Evolutionary conservation across 805 yeast species (phyloP).

Genomic region (Wickerhamiella kurtzmanii): DNA sequence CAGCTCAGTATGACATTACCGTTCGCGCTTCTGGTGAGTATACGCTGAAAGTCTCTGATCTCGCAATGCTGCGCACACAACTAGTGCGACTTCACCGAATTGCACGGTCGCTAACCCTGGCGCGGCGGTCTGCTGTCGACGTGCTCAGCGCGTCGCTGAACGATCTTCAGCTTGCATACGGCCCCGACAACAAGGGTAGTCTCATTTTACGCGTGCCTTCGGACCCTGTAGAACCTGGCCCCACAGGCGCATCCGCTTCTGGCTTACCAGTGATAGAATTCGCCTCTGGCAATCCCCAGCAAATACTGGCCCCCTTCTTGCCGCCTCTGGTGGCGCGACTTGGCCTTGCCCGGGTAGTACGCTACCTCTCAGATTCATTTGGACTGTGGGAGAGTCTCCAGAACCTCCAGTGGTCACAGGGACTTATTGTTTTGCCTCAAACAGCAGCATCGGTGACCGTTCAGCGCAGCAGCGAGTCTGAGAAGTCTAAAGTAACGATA

Average conservation of each 20-base stretch:
- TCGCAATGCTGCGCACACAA: slow-evolving; percentile 5
- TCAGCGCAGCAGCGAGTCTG: slow-evolving; percentile 2
- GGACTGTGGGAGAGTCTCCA: slow-evolving; percentile 14
- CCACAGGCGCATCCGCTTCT: too few species aligned
- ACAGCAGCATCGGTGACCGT: slow-evolving; percentile 11
- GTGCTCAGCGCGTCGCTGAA: slow-evolving; percentile 14
- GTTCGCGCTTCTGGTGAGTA: slow-evolving; percentile 9
- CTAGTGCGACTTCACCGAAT: slow-evolving; percentile 12
- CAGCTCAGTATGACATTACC: slow-evolving; percentile 3
- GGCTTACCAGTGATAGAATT: slow-evolving; percentile 8
- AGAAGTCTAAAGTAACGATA: slow-evolving; percentile 13
- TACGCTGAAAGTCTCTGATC: slow-evolving; percentile 1
- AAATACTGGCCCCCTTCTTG: slow-evolving; percentile 16
- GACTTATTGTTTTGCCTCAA: slow-evolving; percentile 18
- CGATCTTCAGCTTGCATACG: slow-evolving; percentile 15
- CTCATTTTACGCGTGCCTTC: slow-evolving; percentile 6
- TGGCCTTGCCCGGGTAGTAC: slow-evolving; percentile 12
- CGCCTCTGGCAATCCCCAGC: slow-evolving; percentile 17
- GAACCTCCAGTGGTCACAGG: not conserved
- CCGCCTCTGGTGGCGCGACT: slow-evolving; percentile 18
- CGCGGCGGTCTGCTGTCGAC: slow-evolving; percentile 10
- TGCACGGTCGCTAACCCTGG: slow-evolving; percentile 17
- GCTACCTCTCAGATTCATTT: slow-evolving; percentile 12
- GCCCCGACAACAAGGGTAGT: slow-evolving; percentile 8
- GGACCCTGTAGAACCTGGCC: slow-evolving; percentile 2